These are phyloP conservation scores for Myotisia sp. DNA, from an alignment of 2,329 filamentous ascomycete genomes.

Conservation along the genomic window DNA sequence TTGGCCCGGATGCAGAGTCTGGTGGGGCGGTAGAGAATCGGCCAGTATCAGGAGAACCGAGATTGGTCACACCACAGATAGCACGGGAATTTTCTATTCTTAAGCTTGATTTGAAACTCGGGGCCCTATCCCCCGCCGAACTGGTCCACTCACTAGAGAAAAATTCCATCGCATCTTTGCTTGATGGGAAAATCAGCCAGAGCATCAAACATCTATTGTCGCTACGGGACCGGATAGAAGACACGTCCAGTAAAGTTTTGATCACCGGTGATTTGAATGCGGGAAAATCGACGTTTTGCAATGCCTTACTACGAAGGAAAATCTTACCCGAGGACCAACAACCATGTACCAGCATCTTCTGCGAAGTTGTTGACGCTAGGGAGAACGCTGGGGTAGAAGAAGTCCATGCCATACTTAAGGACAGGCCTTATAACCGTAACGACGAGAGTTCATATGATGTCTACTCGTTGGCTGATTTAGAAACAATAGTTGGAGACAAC, in stretches of 20 bases:
- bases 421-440: constrained; percentile 64
- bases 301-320: constrained; percentile 84
- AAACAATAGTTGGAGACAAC: constrained; percentile 82
- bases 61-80: constrained; percentile 80
- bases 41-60: constrained; percentile 52
- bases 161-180: constrained; percentile 68
- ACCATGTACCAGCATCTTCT: constrained; percentile 96
- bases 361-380: constrained; percentile 81
- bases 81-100: constrained; percentile 91
- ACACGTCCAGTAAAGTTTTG: constrained; percentile 91
- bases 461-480: constrained; percentile 61
- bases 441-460: constrained; percentile 92
- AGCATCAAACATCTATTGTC: constrained; percentile 82
- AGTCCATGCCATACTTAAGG: constrained; percentile 84
- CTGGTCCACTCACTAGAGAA: constrained; percentile 92
- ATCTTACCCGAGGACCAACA: constrained; percentile 93
- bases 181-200: constrained; percentile 88
- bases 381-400: constrained; percentile 88
- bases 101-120: constrained; percentile 87
- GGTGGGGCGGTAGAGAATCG: constrained; percentile 55
- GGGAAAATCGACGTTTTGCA: constrained; percentile 97
- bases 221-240: constrained; percentile 84
- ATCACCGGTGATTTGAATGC: constrained; percentile 94
- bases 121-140: constrained; percentile 70
- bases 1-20: constrained; percentile 55